phyloP scores from a whole-genome alignment of 1,284 basidiomycete species.

The Ceratobasidium sp. region DNA sequence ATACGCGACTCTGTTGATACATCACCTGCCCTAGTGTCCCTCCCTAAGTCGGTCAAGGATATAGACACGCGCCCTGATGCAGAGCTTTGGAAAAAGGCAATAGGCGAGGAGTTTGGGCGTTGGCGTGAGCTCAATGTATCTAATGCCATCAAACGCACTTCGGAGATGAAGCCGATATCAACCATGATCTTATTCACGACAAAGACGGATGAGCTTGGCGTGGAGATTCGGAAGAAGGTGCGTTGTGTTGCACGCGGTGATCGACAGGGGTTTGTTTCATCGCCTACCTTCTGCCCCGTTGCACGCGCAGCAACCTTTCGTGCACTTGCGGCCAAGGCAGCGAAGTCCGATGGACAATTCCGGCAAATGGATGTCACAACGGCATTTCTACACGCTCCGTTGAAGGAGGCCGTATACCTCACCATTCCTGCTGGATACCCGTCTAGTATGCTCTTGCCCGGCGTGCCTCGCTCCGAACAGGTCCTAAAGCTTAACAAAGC shows the following conservation, averaged over 20 bases:
- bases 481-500: slow-evolving; percentile 44
- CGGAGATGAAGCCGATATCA: neutral
- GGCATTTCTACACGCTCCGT: neutral
- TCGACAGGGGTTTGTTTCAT: neutral
- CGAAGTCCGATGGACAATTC: neutral
- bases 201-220: slow-evolving; percentile 31
- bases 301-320: slow-evolving; percentile 13
- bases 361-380: slow-evolving; percentile 26
- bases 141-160: neutral
- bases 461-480: neutral
- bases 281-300: slow-evolving; percentile 1
- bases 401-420: slow-evolving; percentile 1
- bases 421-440: slow-evolving; percentile 22
- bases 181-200: neutral
- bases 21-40: neutral
- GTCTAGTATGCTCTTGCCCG: neutral
- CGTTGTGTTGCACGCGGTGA: slow-evolving; percentile 16
- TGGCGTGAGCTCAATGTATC: slow-evolving; percentile 4
- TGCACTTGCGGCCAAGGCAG: neutral
- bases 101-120: slow-evolving; percentile 12
- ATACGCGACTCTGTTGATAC: neutral
- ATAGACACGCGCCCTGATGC: slow-evolving; percentile 21
- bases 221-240: slow-evolving; percentile 20
- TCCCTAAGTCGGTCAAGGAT: neutral
- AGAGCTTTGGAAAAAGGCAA: slow-evolving; percentile 14